phyloP scores from a whole-genome alignment of 1,139 yeast genomes.

The Zhuliangozyma blackwelliae region DNA sequence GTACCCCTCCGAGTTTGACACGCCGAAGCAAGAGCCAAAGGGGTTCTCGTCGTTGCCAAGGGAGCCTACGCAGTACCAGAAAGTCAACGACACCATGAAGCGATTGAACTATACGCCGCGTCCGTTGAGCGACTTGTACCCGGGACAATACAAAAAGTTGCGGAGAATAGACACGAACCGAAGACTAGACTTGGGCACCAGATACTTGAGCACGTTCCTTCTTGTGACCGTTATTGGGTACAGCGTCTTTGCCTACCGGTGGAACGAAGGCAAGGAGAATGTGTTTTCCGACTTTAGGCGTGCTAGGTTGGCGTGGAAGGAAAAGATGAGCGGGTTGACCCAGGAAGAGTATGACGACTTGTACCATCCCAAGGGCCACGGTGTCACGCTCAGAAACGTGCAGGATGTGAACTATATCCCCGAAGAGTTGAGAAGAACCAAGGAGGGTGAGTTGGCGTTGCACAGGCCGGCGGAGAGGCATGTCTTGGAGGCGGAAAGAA shows the following conservation, averaged over 20 bases:
- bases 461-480: conserved; percentile 73
- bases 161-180: conserved; percentile 54
- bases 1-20: conserved; percentile 72
- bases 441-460: conserved; percentile 48
- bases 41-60: conserved; percentile 63
- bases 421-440: conserved; percentile 34
- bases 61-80: conserved; percentile 65
- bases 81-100: conserved; percentile 70
- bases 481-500: conserved; percentile 68
- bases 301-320: conserved; percentile 53
- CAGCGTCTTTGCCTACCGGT: conserved; percentile 68
- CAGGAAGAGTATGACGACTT: conserved; percentile 65
- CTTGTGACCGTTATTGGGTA: conserved; percentile 47
- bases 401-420: conserved; percentile 42
- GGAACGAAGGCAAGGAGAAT: conserved; percentile 84
- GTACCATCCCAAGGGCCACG: conserved; percentile 37
- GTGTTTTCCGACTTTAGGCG: conserved; percentile 68
- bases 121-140: conserved; percentile 68
- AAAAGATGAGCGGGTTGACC: conserved; percentile 46
- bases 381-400: conserved; percentile 33
- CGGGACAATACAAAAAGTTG: conserved; percentile 75
- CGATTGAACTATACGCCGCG: conserved; percentile 73
- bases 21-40: conserved; percentile 50
- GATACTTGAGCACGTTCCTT: conserved; percentile 46
- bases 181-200: conserved; percentile 53